A percentile compares a stretch with the other conserved stretches of the same genome.
phyloP scores from a whole-genome alignment of 768 basidiomycete species.

The Pleurotus citrinopileatus region DNA sequence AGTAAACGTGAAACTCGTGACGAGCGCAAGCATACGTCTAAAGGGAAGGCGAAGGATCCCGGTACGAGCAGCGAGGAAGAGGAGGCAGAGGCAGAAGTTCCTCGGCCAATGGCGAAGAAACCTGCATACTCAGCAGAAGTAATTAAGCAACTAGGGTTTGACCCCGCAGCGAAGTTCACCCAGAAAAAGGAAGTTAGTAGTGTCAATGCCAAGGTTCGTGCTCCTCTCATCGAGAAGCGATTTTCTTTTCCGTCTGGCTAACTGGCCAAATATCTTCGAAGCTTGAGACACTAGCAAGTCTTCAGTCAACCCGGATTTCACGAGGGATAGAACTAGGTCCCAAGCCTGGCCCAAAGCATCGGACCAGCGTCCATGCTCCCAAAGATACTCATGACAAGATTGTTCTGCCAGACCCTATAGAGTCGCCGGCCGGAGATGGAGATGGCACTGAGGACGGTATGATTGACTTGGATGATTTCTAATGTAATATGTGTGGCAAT shows the following conservation, averaged over 20 bases:
- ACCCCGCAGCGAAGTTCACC: constrained; percentile 62
- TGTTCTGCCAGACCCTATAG: too few species aligned
- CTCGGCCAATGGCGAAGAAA: constrained; percentile 26
- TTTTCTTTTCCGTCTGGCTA: too few species aligned
- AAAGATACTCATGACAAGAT: not conserved
- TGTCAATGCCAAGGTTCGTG: constrained; percentile 64
- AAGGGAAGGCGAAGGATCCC: constrained; percentile 14
- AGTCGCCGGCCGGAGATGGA: not conserved
- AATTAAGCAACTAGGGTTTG: constrained; percentile 76
- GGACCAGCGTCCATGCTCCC: constrained; percentile 49
- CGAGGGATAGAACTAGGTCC: constrained; percentile 59
- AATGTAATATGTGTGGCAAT: not conserved
- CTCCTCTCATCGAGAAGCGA: too few species aligned
- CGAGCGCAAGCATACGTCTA: constrained; percentile 15
- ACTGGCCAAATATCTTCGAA: too few species aligned
- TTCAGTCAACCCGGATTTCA: constrained; percentile 39
- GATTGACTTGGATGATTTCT: constrained; percentile 4
- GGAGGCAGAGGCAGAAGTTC: constrained; percentile 6
- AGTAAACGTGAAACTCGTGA: constrained; percentile 17
- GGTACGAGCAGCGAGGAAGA: constrained; percentile 12
- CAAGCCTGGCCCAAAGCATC: constrained; percentile 58
- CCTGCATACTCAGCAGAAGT: constrained; percentile 61
- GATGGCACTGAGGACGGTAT: not conserved
- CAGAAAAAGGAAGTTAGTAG: constrained; percentile 36
- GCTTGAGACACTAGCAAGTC: constrained; percentile 54